Base-by-base conservation (phyloP, 2,329 filamentous ascomycete species). In the Cercospora canescens region DNA sequence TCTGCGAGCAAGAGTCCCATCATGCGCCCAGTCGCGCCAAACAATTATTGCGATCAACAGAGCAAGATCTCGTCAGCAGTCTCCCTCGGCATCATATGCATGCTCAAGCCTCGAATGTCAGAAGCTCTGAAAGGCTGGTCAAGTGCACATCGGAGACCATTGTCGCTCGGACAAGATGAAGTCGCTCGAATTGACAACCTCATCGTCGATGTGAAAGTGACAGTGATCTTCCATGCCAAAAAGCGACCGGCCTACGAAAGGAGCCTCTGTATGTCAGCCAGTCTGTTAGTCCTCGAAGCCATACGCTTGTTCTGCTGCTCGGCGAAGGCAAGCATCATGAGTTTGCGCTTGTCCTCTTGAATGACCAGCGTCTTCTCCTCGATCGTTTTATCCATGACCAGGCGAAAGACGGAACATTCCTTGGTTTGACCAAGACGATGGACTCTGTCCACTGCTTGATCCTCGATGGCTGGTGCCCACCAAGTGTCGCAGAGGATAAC, bases 381-480 rank as follows among this genome's bases (percentile, higher is more conserved):
- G 5, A 97, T 88, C 7, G 87, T 91, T 1, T 84, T 86, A 72
- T 96, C 91, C 81, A 96, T 90, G 1, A 97, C 87, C 9, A 97
- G 82, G 55, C 93, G 84, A 83, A 92, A 95, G 1, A 96, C 89
- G 1, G 88, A 93, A 0, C 90, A 93, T 67, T 89, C 86, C 39
- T 91, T 86, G 69, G 85, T 94, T 80, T 97, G 94, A 0, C 93
- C 93, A 0, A 97, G 83, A 0, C 93, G 86, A 76, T 97, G 92
- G 6, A 97, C 93, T 4, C 93, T 89, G 75, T 97, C 93, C 2
- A 96, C 86, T 3, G 94, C 94, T 76, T 97, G 93, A 71, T 96
- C 93, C 78, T 97, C 93, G 63, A 97, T 95, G 0, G 93, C 93
- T 0, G 93, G 93, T 1, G 93, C 93, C 72, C 67, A 97, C 93